Evolutionary conservation across 2,329 filamentous ascomycete genomes (phyloP).

Genomic region (Fusarium chuoi): DNA sequence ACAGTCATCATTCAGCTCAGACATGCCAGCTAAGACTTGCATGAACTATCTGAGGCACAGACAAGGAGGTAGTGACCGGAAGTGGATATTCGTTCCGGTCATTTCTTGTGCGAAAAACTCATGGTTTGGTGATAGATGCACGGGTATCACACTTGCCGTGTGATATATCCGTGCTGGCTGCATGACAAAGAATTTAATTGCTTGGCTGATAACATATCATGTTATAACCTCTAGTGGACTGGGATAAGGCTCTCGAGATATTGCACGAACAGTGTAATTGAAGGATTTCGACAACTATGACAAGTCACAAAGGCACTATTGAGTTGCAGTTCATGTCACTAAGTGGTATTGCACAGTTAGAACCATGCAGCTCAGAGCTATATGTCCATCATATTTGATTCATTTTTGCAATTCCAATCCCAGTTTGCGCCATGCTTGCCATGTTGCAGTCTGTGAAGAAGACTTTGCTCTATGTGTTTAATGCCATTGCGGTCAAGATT

Average conservation of each 20-base stretch:
- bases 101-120: not conserved
- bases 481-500: not conserved
- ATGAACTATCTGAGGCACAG: slow-evolving; percentile 18
- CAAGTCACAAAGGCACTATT: not conserved
- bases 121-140: slow-evolving; percentile 17
- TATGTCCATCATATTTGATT: not conserved
- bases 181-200: slow-evolving; percentile 8
- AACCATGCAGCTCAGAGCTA: not conserved
- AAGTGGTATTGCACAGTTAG: not conserved
- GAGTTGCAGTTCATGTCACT: not conserved
- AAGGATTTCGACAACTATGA: not conserved
- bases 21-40: slow-evolving; percentile 9
- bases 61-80: slow-evolving; percentile 1
- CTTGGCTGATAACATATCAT: not conserved
- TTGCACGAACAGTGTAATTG: not conserved
- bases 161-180: slow-evolving; percentile 10
- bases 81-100: not conserved
- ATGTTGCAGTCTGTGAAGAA: slow-evolving; percentile 9
- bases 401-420: slow-evolving; percentile 6
- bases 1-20: not conserved
- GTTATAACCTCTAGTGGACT: not conserved
- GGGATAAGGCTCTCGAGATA: not conserved
- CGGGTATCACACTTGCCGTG: slow-evolving; percentile 16
- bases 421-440: slow-evolving; percentile 18
- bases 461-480: not conserved